Evolutionary conservation across 2,329 filamentous ascomycete species (phyloP).

Genomic region (Colletotrichum sp.): DNA sequence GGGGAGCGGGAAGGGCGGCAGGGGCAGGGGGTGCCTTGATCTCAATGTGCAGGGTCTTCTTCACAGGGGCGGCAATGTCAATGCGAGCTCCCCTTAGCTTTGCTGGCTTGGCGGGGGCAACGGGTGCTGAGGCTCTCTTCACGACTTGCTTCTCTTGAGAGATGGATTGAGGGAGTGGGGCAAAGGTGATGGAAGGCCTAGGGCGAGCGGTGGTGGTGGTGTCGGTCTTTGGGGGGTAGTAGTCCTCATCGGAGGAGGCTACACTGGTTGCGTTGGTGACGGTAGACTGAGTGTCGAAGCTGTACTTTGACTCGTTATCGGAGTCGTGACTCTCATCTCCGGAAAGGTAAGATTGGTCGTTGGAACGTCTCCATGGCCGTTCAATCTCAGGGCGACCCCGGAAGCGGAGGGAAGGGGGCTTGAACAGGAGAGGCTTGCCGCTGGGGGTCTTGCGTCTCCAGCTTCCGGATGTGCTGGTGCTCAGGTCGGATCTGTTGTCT

Average conservation of each 20-base stretch:
- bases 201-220: not conserved
- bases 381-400: slow-evolving; percentile 5
- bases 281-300: slow-evolving; percentile 14
- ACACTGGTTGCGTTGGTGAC: slow-evolving; percentile 23
- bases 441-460: slow-evolving; percentile 1
- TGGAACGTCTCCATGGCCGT: slow-evolving; percentile 15
- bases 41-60: not conserved
- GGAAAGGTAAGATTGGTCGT: not conserved
- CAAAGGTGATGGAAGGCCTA: not conserved
- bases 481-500: slow-evolving; percentile 15
- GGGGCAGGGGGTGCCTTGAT: slow-evolving; percentile 1
- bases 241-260: slow-evolving; percentile 2
- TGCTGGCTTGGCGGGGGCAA: slow-evolving; percentile 12
- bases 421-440: slow-evolving; percentile 16
- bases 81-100: slow-evolving; percentile 13
- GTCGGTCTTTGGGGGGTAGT: slow-evolving; percentile 1
- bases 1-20: slow-evolving; percentile 7
- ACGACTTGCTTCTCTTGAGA: slow-evolving; percentile 3
- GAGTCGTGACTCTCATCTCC: slow-evolving; percentile 21
- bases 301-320: slow-evolving; percentile 21
- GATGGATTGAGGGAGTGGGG: not conserved
- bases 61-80: slow-evolving; percentile 6
- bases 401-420: slow-evolving; percentile 19
- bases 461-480: slow-evolving; percentile 2
- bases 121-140: not conserved